Evolutionary conservation across 805 yeast species (phyloP).

Genomic region (Komagataella pastoris): DNA sequence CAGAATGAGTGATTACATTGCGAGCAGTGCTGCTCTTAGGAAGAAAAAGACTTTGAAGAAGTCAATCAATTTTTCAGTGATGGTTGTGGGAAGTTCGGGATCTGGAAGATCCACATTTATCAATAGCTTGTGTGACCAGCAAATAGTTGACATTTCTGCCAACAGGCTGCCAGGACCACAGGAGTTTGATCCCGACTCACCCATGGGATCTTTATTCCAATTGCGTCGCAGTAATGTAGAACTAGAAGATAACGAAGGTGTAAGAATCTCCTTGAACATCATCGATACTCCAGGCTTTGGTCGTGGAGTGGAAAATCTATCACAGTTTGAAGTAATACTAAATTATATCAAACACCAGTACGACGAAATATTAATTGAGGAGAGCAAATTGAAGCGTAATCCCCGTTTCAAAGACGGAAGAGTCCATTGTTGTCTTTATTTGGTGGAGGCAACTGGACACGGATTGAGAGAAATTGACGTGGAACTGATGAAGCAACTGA

Average conservation of each 20-base stretch:
- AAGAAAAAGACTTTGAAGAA: slow-evolving; percentile 74
- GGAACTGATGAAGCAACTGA: slow-evolving; percentile 52
- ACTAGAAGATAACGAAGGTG: slow-evolving; percentile 76
- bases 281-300: slow-evolving; percentile 84
- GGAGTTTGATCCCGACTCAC: neutral
- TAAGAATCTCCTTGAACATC: slow-evolving; percentile 60
- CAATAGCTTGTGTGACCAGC: slow-evolving; percentile 81
- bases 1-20: neutral
- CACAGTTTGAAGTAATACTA: slow-evolving; percentile 55
- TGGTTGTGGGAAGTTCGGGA: slow-evolving; percentile 84
- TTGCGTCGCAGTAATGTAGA: slow-evolving; percentile 74
- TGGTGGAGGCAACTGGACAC: slow-evolving; percentile 55
- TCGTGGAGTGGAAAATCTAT: slow-evolving; percentile 53
- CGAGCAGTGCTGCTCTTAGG: slow-evolving; percentile 20
- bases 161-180: slow-evolving; percentile 22
- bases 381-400: slow-evolving; percentile 69
- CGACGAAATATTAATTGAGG: slow-evolving; percentile 73
- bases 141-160: slow-evolving; percentile 62
- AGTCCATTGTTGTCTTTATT: slow-evolving; percentile 68
- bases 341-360: slow-evolving; percentile 73
- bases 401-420: slow-evolving; percentile 79
- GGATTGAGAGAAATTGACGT: slow-evolving; percentile 64
- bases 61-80: slow-evolving; percentile 71
- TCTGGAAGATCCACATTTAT: slow-evolving; percentile 87
- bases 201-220: slow-evolving; percentile 40